A percentile compares a stretch with the other conserved stretches of the same genome.
Evolutionary conservation across 2,329 filamentous ascomycete genomes (phyloP).

Genomic region (Aspergillus intermedius): DNA sequence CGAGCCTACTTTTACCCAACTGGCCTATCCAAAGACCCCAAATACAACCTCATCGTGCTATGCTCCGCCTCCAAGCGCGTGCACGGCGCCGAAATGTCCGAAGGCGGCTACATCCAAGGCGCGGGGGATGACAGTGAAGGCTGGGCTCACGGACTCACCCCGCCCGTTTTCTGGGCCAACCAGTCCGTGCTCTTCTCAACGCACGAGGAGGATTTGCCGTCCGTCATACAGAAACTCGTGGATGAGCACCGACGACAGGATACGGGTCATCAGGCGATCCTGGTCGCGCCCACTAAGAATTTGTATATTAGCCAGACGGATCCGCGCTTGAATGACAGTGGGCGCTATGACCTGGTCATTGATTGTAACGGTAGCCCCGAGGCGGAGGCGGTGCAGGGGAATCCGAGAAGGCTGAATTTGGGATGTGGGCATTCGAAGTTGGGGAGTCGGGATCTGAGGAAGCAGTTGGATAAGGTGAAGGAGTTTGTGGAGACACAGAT

Average conservation of each 20-base stretch:
- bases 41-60: slow-evolving; percentile 69
- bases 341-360: slow-evolving; percentile 41
- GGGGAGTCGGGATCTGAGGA: slow-evolving; percentile 75
- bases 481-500: slow-evolving; percentile 45
- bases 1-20: slow-evolving; percentile 54
- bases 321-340: slow-evolving; percentile 30
- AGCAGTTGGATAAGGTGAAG: slow-evolving; percentile 58
- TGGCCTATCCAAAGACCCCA: slow-evolving; percentile 39
- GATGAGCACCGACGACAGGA: slow-evolving; percentile 18
- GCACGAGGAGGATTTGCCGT: slow-evolving; percentile 58
- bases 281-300: slow-evolving; percentile 34
- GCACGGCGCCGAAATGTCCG: slow-evolving; percentile 59
- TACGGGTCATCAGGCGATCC: slow-evolving; percentile 17
- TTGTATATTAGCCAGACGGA: slow-evolving; percentile 25
- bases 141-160: slow-evolving; percentile 77
- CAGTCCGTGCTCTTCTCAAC: slow-evolving; percentile 54
- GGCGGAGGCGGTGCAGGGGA: slow-evolving; percentile 28
- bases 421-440: slow-evolving; percentile 66
- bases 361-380: slow-evolving; percentile 29
- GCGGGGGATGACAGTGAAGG: slow-evolving; percentile 92
- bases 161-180: slow-evolving; percentile 72
- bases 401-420: slow-evolving; percentile 45
- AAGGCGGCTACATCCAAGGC: slow-evolving; percentile 81
- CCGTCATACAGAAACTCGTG: slow-evolving; percentile 43
- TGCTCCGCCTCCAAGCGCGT: slow-evolving; percentile 77